Percentiles rank a stretch among this genome's conserved stretches.
Conservation (phyloP, 371 early-diverging fungal species). For the Circinella minor region DNA sequence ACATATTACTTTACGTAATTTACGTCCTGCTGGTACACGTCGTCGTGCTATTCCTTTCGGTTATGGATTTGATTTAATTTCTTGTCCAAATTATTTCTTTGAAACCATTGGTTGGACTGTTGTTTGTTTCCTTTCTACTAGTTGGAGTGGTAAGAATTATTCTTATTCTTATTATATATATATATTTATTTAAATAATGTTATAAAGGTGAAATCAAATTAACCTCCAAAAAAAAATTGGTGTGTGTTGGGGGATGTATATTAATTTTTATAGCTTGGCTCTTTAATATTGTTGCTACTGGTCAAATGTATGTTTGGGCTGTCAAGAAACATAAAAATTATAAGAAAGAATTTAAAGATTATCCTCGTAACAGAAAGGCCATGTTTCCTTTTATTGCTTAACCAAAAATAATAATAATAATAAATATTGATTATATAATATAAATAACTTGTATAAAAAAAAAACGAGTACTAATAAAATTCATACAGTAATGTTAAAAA, state of each 20-base stretch:
- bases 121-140: constrained; percentile 76
- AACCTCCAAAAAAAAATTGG: neutral
- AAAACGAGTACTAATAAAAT: too few relatives aligned
- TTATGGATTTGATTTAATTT: constrained; percentile 92
- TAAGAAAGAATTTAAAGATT: constrained; percentile 89
- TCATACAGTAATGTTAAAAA: too few relatives aligned
- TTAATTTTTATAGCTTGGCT: constrained; percentile 65
- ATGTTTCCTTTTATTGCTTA: constrained; percentile 89
- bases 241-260: too few relatives aligned
- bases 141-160: constrained; percentile 70
- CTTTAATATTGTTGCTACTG: constrained; percentile 82
- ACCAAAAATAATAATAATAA: constrained; percentile 16
- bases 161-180: too few relatives aligned
- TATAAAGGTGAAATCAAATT: too few relatives aligned
- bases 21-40: constrained; percentile 91
- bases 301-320: constrained; percentile 96
- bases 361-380: constrained; percentile 89
- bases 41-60: constrained; percentile 92
- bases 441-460: too few relatives aligned
- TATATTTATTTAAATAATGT: too few relatives aligned
- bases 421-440: too few relatives aligned
- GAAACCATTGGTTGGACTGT: constrained; percentile 89
- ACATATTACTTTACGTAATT: constrained; percentile 87
- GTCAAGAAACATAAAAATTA: constrained; percentile 95
- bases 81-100: constrained; percentile 93